Base-by-base conservation (phyloP, 2,329 filamentous ascomycete species). In the Escovopsis weberi region DNA sequence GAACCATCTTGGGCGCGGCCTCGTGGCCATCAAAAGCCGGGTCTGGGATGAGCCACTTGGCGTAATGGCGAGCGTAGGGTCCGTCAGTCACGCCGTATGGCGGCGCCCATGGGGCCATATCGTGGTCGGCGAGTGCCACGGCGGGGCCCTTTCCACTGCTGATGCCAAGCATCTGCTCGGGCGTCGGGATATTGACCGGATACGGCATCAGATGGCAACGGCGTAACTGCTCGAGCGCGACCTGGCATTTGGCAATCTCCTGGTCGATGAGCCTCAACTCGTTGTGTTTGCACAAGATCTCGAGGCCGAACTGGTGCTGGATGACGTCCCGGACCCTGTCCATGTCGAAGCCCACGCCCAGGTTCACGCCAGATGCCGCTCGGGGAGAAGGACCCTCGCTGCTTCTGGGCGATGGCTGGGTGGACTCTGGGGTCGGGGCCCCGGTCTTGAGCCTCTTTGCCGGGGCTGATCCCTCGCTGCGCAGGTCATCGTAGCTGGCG, bases 251-350 rank as follows among this genome's bases (percentile, higher is more conserved):
- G 50, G 86, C 89, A 50, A 96, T 74, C 65, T 96, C 91, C 63
- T 94, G 87, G 58, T 96, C 86, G 60, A 96, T 94, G 51, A 94
- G 71, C 44, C 88, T 85, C 46, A 96, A 67, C 66, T 98, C 91
- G 55, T 91, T 80, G 63, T 98, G 91, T 69, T 95, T 96, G 59
- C 93, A 67, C 49, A 96, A 67, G 42, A 96, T 88, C 66, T 95
- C 88, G 50, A 91, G 75, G 55, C 87, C 85, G 60, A 96, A 82
- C 62, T 95, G 84, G 48, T 86, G 79, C 57, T 87, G 81, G 57
- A 96, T 82, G 33, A 74, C 73, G 52, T 88, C 80, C 56, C 77
- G 77, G 48, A 82, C 72, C 45, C 66, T 67, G 33, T 79, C 65
- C 52, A 73, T 48, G 50, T 64, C 55, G 48, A 55, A 46, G 23